Percentiles rank a stretch among this genome's conserved stretches.
Conservation (phyloP, 2,329 filamentous ascomycete species). For the Monosporascus ibericus region DNA sequence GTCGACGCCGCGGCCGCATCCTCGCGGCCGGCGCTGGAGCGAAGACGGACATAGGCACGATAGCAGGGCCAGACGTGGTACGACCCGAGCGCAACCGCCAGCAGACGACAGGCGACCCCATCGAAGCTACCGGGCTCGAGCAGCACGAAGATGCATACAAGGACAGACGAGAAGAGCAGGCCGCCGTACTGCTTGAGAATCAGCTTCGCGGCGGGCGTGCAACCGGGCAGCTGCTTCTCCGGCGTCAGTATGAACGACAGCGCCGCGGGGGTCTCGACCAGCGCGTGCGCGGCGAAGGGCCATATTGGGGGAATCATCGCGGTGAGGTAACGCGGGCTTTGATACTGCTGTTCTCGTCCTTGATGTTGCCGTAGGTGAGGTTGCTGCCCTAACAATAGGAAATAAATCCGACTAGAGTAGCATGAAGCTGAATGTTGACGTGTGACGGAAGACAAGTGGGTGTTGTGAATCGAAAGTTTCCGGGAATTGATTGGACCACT, state of each 20-base stretch:
- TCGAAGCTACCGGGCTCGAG: conserved; percentile 23
- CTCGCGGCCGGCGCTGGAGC: conserved; percentile 9
- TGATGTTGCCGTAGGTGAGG: too few relatives aligned
- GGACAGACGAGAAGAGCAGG: conserved; percentile 37
- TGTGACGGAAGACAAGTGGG: too few relatives aligned
- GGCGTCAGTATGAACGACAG: conserved; percentile 40
- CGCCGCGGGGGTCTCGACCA: conserved; percentile 36
- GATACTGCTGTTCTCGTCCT: too few relatives aligned
- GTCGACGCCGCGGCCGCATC: conserved; percentile 14
- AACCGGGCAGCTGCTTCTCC: conserved; percentile 34
- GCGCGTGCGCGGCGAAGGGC: conserved; percentile 32
- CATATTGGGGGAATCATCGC: conserved; percentile 17
- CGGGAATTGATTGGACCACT: too few relatives aligned
- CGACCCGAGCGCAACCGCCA: conserved; percentile 36
- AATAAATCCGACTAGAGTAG: too few relatives aligned
- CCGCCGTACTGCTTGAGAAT: conserved; percentile 43
- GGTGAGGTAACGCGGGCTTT: neutral
- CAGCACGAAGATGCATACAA: conserved; percentile 35
- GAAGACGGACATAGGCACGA: conserved; percentile 33
- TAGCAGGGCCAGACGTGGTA: conserved; percentile 45
- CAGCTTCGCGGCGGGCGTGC: conserved; percentile 33
- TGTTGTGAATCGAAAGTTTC: too few relatives aligned
- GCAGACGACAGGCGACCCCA: conserved; percentile 21
- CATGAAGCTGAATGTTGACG: too few relatives aligned
- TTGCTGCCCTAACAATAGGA: too few relatives aligned